Base-by-base conservation (phyloP, 805 yeast genomes). In the Starmerella apicola region DNA sequence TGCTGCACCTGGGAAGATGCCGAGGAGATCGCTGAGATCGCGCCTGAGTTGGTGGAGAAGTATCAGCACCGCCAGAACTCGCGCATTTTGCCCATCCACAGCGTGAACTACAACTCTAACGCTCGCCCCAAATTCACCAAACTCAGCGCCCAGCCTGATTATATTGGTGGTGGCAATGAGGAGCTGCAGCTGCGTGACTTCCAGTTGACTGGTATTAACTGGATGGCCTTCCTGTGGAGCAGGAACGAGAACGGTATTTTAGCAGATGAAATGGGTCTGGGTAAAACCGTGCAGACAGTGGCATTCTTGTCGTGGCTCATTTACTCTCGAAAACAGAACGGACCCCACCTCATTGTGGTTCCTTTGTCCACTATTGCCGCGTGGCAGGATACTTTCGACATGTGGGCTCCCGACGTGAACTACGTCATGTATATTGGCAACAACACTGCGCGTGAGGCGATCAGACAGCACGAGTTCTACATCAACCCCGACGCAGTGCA, bases 211-310 rank as follows among this genome's bases (percentile, higher is more conserved):
- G 99, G 99, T 41, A 71, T 91, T 46, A 91, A 91, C 61, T 91
- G 99, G 99, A 91, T 91, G 98, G 98, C 98, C 0, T 91, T 88
- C 58, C 65, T 91, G 45, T 91, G 98, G 98, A 83, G 95, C 3
- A 74, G 96, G 54, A 83, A 88, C 60, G 96, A 91, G 63, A 91
- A 91, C 60, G 97, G 98, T 41, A 91, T 91, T 37, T 65, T 91
- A 31, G 98, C 98, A 4, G 98, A 91, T 65, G 98, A 91, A 61
- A 91, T 91, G 98, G 98, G 98, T 40, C 70, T 91, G 39, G 98
- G 98, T 48, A 91, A 91, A 57, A 91, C 98, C 8, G 95, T 91
- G 13, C 98, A 91, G 62, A 91, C 97, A 0, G 95, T 91, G 12
- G 72, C 95, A 2, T 91, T 91, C 55, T 66, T 91, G 48, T 81